phyloP scores from a whole-genome alignment of 2,329 filamentous ascomycete genomes.

The Pseudogymnoascus sp. region DNA sequence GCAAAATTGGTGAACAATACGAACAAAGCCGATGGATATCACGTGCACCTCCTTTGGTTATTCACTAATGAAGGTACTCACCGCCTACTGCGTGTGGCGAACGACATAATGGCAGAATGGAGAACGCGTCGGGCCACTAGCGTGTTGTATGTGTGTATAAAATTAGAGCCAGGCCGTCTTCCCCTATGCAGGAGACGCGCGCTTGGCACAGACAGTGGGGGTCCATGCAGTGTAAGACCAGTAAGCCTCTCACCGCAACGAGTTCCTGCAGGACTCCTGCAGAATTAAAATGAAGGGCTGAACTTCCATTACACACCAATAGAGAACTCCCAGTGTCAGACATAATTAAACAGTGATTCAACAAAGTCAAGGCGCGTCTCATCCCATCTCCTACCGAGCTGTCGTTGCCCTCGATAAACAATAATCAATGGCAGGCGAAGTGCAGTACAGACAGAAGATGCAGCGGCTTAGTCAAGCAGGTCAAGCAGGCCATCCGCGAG shows the following conservation, averaged over 20 bases:
- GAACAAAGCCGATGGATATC: not conserved
- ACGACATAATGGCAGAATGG: not conserved
- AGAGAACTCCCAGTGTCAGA: not conserved
- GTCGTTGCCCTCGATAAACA: not conserved
- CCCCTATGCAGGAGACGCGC: constrained; percentile 2
- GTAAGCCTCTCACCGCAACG: not conserved
- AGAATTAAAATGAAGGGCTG: constrained; percentile 8
- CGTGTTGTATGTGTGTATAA: not conserved
- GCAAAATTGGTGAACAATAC: not conserved
- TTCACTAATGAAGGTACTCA: not conserved
- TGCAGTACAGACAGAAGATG: not conserved
- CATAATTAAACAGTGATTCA: constrained; percentile 6
- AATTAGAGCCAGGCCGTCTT: constrained; percentile 2
- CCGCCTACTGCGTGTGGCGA: not conserved
- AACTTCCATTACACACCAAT: not conserved
- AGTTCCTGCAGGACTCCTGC: constrained; percentile 2
- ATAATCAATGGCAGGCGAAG: not conserved
- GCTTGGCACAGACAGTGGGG: not conserved
- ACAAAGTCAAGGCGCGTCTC: not conserved
- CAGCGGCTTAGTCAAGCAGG: not conserved
- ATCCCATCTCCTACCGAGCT: not conserved
- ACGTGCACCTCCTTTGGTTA: not conserved
- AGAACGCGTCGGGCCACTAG: not conserved
- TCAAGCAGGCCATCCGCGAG: not conserved
- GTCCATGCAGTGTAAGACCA: not conserved